Percentiles rank a stretch among this genome's conserved stretches.
These are phyloP conservation scores for Lineolata rhizophorae DNA, from an alignment of 495 filamentous ascomycete species.

Conservation along the genomic window DNA sequence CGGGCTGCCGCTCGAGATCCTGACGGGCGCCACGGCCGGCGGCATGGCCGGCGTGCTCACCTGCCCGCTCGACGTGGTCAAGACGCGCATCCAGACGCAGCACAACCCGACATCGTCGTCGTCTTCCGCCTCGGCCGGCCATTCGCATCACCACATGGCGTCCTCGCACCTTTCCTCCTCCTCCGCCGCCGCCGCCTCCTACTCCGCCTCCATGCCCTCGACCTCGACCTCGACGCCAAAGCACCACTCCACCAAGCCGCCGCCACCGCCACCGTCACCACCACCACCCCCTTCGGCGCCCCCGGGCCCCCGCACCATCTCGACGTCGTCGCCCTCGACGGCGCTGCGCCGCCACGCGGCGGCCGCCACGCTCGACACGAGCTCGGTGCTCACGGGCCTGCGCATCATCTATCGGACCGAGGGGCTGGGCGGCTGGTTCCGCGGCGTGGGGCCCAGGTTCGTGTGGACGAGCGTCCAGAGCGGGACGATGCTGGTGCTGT, in stretches of 20 bases:
- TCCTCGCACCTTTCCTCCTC: constrained; percentile 1
- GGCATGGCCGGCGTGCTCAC: constrained; percentile 88
- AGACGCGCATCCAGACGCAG: constrained; percentile 94
- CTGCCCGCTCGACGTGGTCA: constrained; percentile 91
- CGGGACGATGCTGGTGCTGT: constrained; percentile 90
- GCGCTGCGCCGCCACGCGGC: constrained; percentile 51
- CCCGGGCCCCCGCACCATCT: constrained; percentile 28
- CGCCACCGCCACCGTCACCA: constrained; percentile 5
- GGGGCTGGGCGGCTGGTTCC: constrained; percentile 75
- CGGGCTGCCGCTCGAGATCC: constrained; percentile 61
- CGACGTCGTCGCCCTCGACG: constrained; percentile 65
- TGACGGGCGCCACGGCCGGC: constrained; percentile 79
- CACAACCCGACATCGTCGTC: constrained; percentile 18
- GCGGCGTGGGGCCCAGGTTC: constrained; percentile 75
- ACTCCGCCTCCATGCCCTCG: constrained; percentile 1
- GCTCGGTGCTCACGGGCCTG: constrained; percentile 67
- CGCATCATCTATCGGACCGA: constrained; percentile 74
- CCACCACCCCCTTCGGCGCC: too few species aligned
- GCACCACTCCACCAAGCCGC: constrained; percentile 16
- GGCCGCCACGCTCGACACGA: constrained; percentile 60
- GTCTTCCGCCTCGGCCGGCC: too few species aligned
- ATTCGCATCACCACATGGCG: too few species aligned
- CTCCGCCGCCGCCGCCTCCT: constrained; percentile 5
- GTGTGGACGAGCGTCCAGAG: constrained; percentile 98
- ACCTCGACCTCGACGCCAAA: background rate